Percentiles rank a stretch among this genome's conserved stretches.
phyloP scores from a whole-genome alignment of 257 asterid species.

The Nemophila menziesii region DNA sequence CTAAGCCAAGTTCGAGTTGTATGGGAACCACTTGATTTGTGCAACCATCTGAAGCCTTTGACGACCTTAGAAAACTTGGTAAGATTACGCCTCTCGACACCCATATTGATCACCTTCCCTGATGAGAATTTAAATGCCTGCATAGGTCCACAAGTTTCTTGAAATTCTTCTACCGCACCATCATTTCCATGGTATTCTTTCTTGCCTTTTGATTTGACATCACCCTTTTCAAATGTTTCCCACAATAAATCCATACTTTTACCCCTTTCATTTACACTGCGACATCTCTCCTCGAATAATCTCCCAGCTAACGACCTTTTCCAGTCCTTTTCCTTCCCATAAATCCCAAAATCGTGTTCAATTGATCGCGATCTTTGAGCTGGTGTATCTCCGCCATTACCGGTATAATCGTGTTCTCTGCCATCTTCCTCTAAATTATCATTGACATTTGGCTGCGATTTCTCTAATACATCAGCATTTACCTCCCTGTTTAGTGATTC shows the following conservation, averaged over 20 bases:
- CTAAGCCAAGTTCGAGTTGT: too few relatives aligned
- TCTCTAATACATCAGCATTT: conserved; percentile 11
- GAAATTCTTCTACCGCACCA: conserved; percentile 17
- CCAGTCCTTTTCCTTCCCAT: conserved; percentile 76
- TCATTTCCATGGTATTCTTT: conserved; percentile 6
- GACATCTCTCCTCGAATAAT: conserved; percentile 65
- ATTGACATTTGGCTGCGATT: conserved; percentile 7
- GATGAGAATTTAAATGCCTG: conserved; percentile 69
- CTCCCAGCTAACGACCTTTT: conserved; percentile 72
- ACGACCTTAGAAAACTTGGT: conserved; percentile 67
- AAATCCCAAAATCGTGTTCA: conserved; percentile 19
- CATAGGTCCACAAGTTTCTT: conserved; percentile 44
- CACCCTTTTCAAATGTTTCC: conserved; percentile 60
- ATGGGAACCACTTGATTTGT: conserved; percentile 31
- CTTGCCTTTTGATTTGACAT: conserved; percentile 8
- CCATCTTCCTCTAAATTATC: conserved; percentile 10
- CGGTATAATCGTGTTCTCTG: neutral
- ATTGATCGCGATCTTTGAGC: conserved; percentile 14
- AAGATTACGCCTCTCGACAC: conserved; percentile 65
- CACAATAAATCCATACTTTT: conserved; percentile 87
- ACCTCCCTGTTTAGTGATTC: conserved; percentile 6
- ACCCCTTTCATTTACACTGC: conserved; percentile 28
- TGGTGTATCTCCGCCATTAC: conserved; percentile 7
- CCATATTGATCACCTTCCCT: conserved; percentile 72
- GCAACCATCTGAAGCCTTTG: conserved; percentile 83